A percentile compares a stretch with the other conserved stretches of the same genome.
phyloP scores from a whole-genome alignment of 2,329 filamentous ascomycete genomes.

The Colletotrichum kahawae region DNA sequence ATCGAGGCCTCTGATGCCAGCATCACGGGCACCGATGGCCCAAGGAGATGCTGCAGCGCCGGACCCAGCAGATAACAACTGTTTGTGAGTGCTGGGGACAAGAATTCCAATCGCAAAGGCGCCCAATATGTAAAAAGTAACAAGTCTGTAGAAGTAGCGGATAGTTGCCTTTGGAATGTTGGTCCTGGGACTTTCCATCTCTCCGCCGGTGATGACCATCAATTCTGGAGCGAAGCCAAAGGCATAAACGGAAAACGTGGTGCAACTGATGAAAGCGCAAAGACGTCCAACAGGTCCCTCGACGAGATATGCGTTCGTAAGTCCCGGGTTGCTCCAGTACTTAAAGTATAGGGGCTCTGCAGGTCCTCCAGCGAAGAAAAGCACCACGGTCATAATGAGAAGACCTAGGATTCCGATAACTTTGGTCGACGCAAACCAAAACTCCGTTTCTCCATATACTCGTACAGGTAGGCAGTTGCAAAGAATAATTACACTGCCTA shows the following conservation, averaged over 20 bases:
- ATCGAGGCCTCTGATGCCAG: constrained; percentile 56
- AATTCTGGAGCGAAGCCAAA: constrained; percentile 25
- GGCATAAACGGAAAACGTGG: constrained; percentile 24
- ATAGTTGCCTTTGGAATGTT: constrained; percentile 30
- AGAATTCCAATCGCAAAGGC: constrained; percentile 58
- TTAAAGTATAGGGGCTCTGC: constrained; percentile 22
- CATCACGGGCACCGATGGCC: constrained; percentile 54
- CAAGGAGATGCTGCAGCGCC: constrained; percentile 46
- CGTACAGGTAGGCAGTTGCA: constrained; percentile 16
- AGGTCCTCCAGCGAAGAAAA: constrained; percentile 20
- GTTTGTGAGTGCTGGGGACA: constrained; percentile 55
- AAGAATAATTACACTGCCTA: constrained; percentile 16
- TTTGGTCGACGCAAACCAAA: constrained; percentile 60
- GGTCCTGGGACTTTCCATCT: constrained; percentile 48
- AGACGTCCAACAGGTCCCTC: constrained; percentile 22
- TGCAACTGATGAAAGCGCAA: constrained; percentile 20
- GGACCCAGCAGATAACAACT: constrained; percentile 37
- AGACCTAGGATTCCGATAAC: constrained; percentile 61
- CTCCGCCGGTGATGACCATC: constrained; percentile 26
- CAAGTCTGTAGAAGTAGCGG: constrained; percentile 27
- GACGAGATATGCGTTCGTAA: not conserved
- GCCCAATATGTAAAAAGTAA: constrained; percentile 48
- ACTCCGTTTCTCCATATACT: constrained; percentile 59
- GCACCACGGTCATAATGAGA: constrained; percentile 63
- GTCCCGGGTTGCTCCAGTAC: constrained; percentile 15